A percentile compares a stretch with the other conserved stretches of the same genome.
Evolutionary conservation across 768 basidiomycete genomes (phyloP).

Genomic region (Saitozyma sp.): DNA sequence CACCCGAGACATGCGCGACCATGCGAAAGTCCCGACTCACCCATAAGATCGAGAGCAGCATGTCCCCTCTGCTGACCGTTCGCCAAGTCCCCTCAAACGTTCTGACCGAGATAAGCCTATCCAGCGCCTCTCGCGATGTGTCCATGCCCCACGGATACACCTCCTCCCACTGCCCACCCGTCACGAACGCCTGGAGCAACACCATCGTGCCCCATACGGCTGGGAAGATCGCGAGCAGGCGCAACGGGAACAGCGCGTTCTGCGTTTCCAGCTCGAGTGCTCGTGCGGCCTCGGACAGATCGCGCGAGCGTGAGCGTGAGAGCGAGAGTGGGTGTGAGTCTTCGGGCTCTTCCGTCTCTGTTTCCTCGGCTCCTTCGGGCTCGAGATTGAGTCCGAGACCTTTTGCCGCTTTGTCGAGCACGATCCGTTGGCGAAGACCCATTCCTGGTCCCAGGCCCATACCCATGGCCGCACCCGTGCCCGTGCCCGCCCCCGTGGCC

Average conservation of each 20-base stretch:
- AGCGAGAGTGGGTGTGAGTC: no score
- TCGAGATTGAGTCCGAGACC: background rate
- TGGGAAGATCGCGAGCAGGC: constrained; percentile 47
- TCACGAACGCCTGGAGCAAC: constrained; percentile 22
- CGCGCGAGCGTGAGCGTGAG: background rate
- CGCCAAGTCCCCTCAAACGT: constrained; percentile 22
- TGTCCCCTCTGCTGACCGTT: constrained; percentile 26
- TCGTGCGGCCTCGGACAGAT: background rate
- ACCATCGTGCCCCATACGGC: constrained; percentile 35
- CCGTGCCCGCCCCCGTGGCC: constrained; percentile 3
- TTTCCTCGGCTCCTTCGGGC: background rate
- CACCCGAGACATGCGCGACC: no score
- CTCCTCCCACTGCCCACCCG: constrained; percentile 30
- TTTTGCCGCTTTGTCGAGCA: constrained; percentile 1
- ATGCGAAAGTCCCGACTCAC: constrained; percentile 21
- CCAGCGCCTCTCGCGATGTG: constrained; percentile 32
- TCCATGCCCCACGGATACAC: constrained; percentile 45
- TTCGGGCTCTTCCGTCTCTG: background rate
- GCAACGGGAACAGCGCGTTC: constrained; percentile 35
- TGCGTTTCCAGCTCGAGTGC: constrained; percentile 1
- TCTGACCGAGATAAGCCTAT: constrained; percentile 24
- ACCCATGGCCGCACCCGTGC: background rate
- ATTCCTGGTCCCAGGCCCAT: constrained; percentile 12
- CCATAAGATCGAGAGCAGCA: constrained; percentile 44
- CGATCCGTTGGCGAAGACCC: no score